Evolutionary conservation across 495 filamentous ascomycete species (phyloP).

Genomic region (Polyplosphaeria fusca): DNA sequence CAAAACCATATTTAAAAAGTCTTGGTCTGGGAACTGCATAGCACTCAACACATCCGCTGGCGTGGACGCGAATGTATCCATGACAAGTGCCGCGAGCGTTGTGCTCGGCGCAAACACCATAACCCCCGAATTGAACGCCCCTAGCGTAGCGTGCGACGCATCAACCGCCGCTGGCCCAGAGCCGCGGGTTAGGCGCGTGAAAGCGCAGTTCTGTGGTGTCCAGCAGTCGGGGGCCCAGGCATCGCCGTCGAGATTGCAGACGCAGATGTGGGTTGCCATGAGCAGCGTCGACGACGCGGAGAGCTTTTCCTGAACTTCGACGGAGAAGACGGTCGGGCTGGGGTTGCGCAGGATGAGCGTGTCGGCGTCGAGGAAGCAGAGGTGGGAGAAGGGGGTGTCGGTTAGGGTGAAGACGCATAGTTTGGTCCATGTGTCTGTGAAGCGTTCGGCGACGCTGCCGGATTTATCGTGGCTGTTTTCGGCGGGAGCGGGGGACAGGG

Average conservation of each 20-base stretch:
- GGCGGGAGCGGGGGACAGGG: constrained; percentile 26
- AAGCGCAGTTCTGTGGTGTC: constrained; percentile 51
- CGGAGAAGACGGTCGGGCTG: constrained; percentile 48
- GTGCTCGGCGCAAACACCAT: constrained; percentile 43
- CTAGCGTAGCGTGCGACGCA: constrained; percentile 35
- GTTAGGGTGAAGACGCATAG: constrained; percentile 50
- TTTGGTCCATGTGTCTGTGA: constrained; percentile 57
- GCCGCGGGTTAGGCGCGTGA: constrained; percentile 40
- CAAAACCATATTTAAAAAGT: constrained; percentile 52
- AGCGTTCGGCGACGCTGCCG: constrained; percentile 45
- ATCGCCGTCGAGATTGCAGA: constrained; percentile 52
- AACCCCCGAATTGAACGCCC: constrained; percentile 44
- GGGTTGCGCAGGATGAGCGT: constrained; percentile 45
- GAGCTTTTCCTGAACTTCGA: constrained; percentile 25
- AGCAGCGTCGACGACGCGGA: constrained; percentile 27
- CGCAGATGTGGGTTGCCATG: constrained; percentile 51
- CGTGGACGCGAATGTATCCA: constrained; percentile 42
- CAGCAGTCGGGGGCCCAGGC: constrained; percentile 50
- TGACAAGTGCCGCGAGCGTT: constrained; percentile 42
- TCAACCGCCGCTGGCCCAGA: constrained; percentile 25
- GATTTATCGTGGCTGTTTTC: not conserved
- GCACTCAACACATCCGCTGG: constrained; percentile 32
- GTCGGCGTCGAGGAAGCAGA: constrained; percentile 53
- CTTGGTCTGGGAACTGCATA: constrained; percentile 54
- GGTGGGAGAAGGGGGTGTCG: constrained; percentile 36